A percentile compares a stretch with the other conserved stretches of the same genome.
Evolutionary conservation across 2,329 filamentous ascomycete genomes (phyloP).

Genomic region (Aspergillus persii): DNA sequence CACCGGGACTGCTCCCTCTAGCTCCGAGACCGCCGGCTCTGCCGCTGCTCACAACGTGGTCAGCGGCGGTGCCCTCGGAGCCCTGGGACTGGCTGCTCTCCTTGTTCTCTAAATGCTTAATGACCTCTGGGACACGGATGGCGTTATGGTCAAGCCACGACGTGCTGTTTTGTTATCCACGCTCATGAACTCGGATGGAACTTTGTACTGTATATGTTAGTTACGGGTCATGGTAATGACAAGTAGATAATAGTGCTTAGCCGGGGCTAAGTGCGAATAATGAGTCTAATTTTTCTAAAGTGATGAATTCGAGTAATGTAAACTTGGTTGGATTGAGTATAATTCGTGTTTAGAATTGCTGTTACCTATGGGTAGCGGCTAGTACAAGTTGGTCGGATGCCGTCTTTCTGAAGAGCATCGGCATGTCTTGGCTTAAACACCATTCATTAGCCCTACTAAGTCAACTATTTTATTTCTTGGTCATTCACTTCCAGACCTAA

Average conservation of each 20-base stretch:
- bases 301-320: neutral
- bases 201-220: constrained; percentile 15
- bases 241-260: constrained; percentile 8
- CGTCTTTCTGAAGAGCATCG: no score
- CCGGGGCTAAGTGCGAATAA: neutral
- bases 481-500: no score
- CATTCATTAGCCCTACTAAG: no score
- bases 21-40: constrained; percentile 19
- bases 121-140: neutral
- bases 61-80: constrained; percentile 35
- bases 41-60: constrained; percentile 31
- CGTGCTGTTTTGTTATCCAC: constrained; percentile 2
- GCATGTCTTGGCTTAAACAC: no score
- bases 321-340: no score
- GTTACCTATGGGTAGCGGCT: no score
- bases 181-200: constrained; percentile 1
- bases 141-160: constrained; percentile 4
- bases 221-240: constrained; percentile 5
- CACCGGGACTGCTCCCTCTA: constrained; percentile 12
- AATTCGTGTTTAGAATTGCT: no score
- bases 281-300: neutral
- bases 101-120: constrained; percentile 36
- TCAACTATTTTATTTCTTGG: no score
- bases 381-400: no score
- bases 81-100: constrained; percentile 43